Base-by-base conservation (phyloP, 371 early-diverging fungal species). In the Saksenaea oblongispora region DNA sequence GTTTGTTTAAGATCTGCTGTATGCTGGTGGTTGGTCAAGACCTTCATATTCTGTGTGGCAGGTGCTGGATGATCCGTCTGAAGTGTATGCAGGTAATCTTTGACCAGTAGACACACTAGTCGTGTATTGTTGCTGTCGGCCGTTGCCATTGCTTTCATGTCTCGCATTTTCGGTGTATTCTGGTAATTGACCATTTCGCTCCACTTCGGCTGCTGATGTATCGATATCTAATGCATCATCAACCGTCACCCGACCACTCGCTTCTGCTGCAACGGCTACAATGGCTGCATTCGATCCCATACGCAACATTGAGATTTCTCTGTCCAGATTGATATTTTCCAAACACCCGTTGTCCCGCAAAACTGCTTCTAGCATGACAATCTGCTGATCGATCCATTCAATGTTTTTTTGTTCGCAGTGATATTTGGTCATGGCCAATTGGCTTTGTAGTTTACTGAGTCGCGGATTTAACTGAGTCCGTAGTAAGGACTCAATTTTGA, bases 241-340 rank as follows among this genome's bases (percentile, higher is more conserved):
- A 1, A 80, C 78, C 9, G 81, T 76, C 1, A 80, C 73, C 26
- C 81, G 41, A 9, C 69, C 76, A 58, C 66, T 73, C 5, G 69
- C 60, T 58, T 77, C 76, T 0, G 76, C 71, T 7, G 81, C 76
- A 5, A 72, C 73, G 0, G 76, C 76, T 11, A 70, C 69, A 7
- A 76, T 67, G 13, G 81, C 78, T 2, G 81, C 81, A 67, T 75
- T 70, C 5, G 78, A 78, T 8, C 78, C 76, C 78, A 80, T 74
- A 5, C 78, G 66, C 18, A 80, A 42, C 31, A 62, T 63, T 5
- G 72, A 70, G 3, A 78, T 70, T 35, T 80, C 81, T 31, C 65
- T 61, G 3, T 80, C 73, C 26, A 80, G 51, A 26, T 63, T 70
- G 17, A 70, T 56, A 31, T 76, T 67, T 26, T 67, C 53, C 17